Base-by-base conservation (phyloP, 768 basidiomycete species). In the Pleurotus pulmonarius region DNA sequence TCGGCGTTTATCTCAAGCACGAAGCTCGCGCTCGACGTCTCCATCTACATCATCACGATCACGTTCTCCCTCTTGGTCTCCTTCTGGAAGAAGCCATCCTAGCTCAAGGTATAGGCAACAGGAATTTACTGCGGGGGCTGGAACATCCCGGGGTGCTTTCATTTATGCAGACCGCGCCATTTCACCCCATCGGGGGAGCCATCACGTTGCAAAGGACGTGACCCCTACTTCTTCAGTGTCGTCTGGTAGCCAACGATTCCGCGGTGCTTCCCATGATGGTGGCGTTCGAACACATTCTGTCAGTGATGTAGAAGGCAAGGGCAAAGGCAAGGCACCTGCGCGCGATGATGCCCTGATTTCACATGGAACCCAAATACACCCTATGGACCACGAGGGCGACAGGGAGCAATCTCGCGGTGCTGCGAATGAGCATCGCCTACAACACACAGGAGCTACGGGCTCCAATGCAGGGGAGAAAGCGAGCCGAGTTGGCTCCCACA, bases 21-120 rank as follows among this genome's bases (percentile, higher is more conserved):
- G 58, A 49, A n/a, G 59, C 25, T 49, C 49, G 45, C 56, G 55
- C 22, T 60, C 62, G 47, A 57, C 57, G 44, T 59, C 63, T 45
- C 57, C 46, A 39, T 58, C 63, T n/a, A 25, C 64, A 40, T 64
- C 64, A 40, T 64, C 64, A n/a, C 59, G 65, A 58, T 69, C 69
- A 26, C 37, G 60, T 41, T 73, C 75, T 20, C 20, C 41, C 4
- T 53, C 51, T 15, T 68, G 70, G 68, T 73, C 73, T 16, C 70
- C 70, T 24, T 75, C 71, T 41, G 70, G 71, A 15, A 67, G 70
- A 49, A 59, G 25, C 43, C 68, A 70, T 60, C 64, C 69, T 4
- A 59, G 62, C 46, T 25, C 62, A 18, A 48, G 58, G 34, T 15
- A 52, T 20, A 38, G 45, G 38, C 46, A 34, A 4, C 29, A 34